Conservation (phyloP, 1,284 basidiomycete species). For the Limonomyces culmigenus region DNA sequence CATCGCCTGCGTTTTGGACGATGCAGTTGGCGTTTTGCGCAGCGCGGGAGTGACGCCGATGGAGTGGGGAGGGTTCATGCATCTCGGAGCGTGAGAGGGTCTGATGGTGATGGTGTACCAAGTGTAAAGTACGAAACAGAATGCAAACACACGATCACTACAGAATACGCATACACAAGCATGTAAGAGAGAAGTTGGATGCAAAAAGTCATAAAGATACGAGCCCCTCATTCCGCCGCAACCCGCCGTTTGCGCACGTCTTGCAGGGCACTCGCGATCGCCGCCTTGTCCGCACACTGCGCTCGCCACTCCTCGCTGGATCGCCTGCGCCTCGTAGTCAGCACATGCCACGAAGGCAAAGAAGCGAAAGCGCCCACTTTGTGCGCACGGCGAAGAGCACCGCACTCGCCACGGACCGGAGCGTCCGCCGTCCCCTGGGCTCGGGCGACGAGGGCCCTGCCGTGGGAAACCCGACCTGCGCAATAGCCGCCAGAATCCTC, state of each 20-base stretch:
- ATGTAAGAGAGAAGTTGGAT: too few relatives aligned
- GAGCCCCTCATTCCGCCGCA: slow-evolving; percentile 7
- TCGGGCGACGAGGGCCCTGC: slow-evolving; percentile 16
- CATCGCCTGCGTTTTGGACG: too few relatives aligned
- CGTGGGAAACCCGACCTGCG: slow-evolving; percentile 64
- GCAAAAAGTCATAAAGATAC: too few relatives aligned
- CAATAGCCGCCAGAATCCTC: slow-evolving; percentile 55
- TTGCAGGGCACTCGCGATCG: slow-evolving; percentile 45
- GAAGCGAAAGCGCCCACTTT: slow-evolving; percentile 29
- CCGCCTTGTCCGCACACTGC: slow-evolving; percentile 39
- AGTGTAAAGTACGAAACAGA: too few relatives aligned
- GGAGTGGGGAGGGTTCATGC: too few relatives aligned
- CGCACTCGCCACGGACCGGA: slow-evolving; percentile 43
- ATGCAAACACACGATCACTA: too few relatives aligned
- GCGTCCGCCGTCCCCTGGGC: slow-evolving; percentile 21
- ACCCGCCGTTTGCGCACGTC: slow-evolving; percentile 44
- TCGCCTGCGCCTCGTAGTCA: slow-evolving; percentile 21
- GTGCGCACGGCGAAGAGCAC: slow-evolving; percentile 51
- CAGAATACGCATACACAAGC: too few relatives aligned
- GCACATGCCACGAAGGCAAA: slow-evolving; percentile 5
- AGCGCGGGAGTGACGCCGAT: too few relatives aligned
- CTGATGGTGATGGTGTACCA: too few relatives aligned
- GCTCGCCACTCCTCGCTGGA: slow-evolving; percentile 44
- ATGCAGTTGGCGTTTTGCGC: too few relatives aligned
- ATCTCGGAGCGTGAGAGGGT: too few relatives aligned